Evolutionary conservation across 2,329 filamentous ascomycete genomes (phyloP).

Genomic region (Hypoxylon sp.): DNA sequence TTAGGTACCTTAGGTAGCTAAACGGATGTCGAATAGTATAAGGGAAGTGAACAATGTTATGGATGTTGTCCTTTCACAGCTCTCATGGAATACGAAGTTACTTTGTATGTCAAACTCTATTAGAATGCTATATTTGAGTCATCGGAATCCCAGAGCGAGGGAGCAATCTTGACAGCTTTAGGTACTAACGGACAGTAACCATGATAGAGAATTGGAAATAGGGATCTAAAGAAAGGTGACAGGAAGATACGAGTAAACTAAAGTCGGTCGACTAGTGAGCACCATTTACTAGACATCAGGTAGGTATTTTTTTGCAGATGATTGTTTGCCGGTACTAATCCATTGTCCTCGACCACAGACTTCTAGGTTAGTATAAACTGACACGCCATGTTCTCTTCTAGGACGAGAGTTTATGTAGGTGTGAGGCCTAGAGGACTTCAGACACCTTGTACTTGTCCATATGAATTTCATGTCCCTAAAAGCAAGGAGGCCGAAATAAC

Average conservation of each 20-base stretch:
- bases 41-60: too few species aligned
- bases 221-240: not conserved
- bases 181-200: too few species aligned
- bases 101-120: too few species aligned
- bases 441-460: not conserved
- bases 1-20: too few species aligned
- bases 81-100: too few species aligned
- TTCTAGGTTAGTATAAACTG: not conserved
- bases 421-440: not conserved
- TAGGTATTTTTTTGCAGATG: not conserved
- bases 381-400: not conserved
- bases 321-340: not conserved
- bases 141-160: too few species aligned
- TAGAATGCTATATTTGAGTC: too few species aligned
- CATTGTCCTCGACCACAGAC: not conserved
- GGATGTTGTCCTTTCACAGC: too few species aligned
- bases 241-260: not conserved
- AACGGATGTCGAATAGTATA: too few species aligned
- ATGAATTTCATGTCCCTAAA: not conserved
- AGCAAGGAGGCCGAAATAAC: not conserved
- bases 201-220: too few species aligned
- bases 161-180: too few species aligned
- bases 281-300: not conserved
- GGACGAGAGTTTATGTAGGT: not conserved
- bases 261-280: not conserved